Percentiles rank a stretch among this genome's conserved stretches.
These are phyloP conservation scores for Soucietia sequanensis DNA, from an alignment of 805 yeast genomes.

Conservation along the genomic window DNA sequence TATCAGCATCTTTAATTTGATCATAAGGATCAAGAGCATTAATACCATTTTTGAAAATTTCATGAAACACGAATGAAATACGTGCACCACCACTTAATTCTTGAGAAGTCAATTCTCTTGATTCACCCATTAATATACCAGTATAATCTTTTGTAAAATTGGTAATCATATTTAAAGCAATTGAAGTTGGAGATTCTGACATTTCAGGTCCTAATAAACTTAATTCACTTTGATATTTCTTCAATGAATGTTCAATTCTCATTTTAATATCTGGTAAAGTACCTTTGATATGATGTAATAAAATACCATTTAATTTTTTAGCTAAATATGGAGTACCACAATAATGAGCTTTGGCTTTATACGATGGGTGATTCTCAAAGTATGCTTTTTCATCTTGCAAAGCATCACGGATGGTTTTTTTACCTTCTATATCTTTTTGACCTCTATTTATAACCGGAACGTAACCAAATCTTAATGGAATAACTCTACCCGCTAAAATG, in stretches of 20 bases:
- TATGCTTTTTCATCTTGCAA: conserved; percentile 74
- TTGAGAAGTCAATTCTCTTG: conserved; percentile 80
- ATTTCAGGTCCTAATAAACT: conserved; percentile 81
- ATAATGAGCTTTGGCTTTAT: conserved; percentile 88
- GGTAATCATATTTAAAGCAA: conserved; percentile 87
- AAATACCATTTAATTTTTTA: conserved; percentile 81
- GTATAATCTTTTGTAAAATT: conserved; percentile 89
- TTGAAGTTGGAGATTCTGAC: conserved; percentile 83
- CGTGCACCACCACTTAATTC: conserved; percentile 98
- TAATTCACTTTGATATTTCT: conserved; percentile 82
- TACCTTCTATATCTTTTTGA: conserved; percentile 89
- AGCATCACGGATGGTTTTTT: conserved; percentile 87
- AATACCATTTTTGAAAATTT: conserved; percentile 89
- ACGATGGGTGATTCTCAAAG: conserved; percentile 88
- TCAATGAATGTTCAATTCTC: conserved; percentile 79
- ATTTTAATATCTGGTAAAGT: conserved; percentile 84
- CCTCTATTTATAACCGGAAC: conserved; percentile 97
- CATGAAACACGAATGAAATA: conserved; percentile 95
- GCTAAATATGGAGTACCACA: conserved; percentile 99
- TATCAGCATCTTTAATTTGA: conserved; percentile 92
- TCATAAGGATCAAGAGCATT: conserved; percentile 93
- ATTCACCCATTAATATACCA: conserved; percentile 89
- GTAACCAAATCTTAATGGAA: conserved; percentile 92
- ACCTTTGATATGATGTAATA: conserved; percentile 76
- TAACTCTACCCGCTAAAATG: conserved; percentile 91